These are phyloP conservation scores for Gossypium lobatum DNA, from an alignment of 441 rosid genomes.

Conservation along the genomic window DNA sequence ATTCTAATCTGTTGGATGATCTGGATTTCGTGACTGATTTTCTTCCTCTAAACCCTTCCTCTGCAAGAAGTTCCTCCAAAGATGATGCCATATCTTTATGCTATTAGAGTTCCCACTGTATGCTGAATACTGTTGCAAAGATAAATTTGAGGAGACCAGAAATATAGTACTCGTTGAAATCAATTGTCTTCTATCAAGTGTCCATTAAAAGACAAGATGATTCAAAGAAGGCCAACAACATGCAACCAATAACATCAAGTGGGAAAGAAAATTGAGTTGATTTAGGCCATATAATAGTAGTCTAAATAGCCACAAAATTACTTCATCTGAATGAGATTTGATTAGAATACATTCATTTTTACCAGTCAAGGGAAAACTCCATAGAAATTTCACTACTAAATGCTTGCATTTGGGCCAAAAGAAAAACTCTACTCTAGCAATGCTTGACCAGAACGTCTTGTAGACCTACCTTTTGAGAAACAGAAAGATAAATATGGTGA, in stretches of 20 bases:
- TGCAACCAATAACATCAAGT: no score
- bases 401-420: neutral
- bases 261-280: neutral
- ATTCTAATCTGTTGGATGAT: conserved; percentile 30
- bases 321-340: neutral
- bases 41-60: conserved; percentile 54
- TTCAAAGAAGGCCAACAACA: no score
- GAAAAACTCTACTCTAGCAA: neutral
- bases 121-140: neutral
- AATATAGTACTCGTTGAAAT: neutral
- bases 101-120: neutral
- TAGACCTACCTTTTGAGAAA: neutral
- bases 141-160: neutral
- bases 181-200: no score
- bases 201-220: no score
- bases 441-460: neutral
- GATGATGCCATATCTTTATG: conserved; percentile 43
- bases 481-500: neutral
- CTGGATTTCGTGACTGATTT: conserved; percentile 27
- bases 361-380: neutral
- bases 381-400: neutral
- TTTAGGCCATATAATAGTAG: neutral
- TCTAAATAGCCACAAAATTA: neutral
- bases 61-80: conserved; percentile 53
- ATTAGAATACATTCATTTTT: neutral